These are phyloP conservation scores for Cadophora sp. DNA, from an alignment of 2,329 filamentous ascomycete species.

Conservation along the genomic window DNA sequence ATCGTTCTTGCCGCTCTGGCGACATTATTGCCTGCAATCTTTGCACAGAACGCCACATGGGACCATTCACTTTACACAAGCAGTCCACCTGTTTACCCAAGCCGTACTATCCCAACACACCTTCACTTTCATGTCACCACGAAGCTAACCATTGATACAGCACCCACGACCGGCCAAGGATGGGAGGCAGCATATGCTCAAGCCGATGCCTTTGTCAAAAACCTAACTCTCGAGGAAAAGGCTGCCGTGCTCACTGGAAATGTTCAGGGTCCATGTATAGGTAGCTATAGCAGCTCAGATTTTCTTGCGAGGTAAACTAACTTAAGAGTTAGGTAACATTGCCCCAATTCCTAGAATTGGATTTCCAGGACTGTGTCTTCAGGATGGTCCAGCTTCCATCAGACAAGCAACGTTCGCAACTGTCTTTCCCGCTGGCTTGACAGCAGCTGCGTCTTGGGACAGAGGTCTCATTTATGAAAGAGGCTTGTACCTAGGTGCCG, in stretches of 20 bases:
- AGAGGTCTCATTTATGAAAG: constrained; percentile 61
- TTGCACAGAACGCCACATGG: constrained; percentile 31
- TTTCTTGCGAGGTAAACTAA: background rate
- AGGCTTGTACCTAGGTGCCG: constrained; percentile 55
- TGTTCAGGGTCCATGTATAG: constrained; percentile 29
- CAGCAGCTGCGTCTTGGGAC: constrained; percentile 73
- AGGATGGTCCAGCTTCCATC: constrained; percentile 65
- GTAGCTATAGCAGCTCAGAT: background rate
- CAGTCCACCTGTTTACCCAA: constrained; percentile 15
- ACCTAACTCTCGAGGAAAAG: constrained; percentile 81
- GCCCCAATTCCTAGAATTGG: constrained; percentile 36
- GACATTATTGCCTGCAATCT: constrained; percentile 26
- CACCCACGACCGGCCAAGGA: constrained; percentile 28
- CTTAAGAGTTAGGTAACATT: constrained; percentile 32
- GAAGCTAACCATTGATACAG: background rate
- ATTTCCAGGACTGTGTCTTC: constrained; percentile 38
- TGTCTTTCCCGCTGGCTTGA: constrained; percentile 72
- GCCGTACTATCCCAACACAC: background rate
- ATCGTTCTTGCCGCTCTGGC: constrained; percentile 18
- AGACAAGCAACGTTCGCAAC: constrained; percentile 74
- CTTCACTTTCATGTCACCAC: background rate
- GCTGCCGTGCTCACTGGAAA: constrained; percentile 47
- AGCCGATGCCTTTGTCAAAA: constrained; percentile 69
- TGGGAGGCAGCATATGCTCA: constrained; percentile 75
- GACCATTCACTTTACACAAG: constrained; percentile 31